Evolutionary conservation across 2,329 filamentous ascomycete species (phyloP).

Genomic region (Berkeleyomyces rouxiae): DNA sequence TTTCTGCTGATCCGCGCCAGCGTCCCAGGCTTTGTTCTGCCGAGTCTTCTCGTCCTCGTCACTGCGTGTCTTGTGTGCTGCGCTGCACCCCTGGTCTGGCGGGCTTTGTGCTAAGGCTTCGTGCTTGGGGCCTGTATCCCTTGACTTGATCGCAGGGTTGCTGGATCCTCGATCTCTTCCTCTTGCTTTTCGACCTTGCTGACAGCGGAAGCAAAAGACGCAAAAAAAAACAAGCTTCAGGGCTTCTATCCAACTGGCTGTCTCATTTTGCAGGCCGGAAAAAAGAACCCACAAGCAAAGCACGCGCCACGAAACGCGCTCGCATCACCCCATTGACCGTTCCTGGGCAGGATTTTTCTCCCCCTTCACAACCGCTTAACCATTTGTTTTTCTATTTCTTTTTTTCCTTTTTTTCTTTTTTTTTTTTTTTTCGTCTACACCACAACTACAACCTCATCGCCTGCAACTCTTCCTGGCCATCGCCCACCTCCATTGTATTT

Average conservation of each 20-base stretch:
- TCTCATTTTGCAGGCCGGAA: not conserved
- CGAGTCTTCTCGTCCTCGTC: too few relatives aligned
- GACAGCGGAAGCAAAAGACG: not conserved
- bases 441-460: not conserved
- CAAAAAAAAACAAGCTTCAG: not conserved
- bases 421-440: not conserved
- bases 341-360: slow-evolving; percentile 2
- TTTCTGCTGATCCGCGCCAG: too few relatives aligned
- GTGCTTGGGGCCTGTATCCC: not conserved
- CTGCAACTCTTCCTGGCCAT: not conserved
- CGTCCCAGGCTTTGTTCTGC: too few relatives aligned
- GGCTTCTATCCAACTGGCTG: not conserved
- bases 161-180: not conserved
- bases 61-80: too few relatives aligned
- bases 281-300: not conserved
- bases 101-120: too few relatives aligned
- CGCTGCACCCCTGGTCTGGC: too few relatives aligned
- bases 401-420: not conserved
- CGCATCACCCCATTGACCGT: slow-evolving; percentile 3
- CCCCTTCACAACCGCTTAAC: not conserved
- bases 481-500: not conserved
- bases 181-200: not conserved
- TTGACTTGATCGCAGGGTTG: not conserved
- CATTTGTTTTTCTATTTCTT: not conserved
- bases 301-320: slow-evolving; percentile 4